Evolutionary conservation across 106 monocot species (phyloP).

Genomic region (Platanthera zijinensis): DNA sequence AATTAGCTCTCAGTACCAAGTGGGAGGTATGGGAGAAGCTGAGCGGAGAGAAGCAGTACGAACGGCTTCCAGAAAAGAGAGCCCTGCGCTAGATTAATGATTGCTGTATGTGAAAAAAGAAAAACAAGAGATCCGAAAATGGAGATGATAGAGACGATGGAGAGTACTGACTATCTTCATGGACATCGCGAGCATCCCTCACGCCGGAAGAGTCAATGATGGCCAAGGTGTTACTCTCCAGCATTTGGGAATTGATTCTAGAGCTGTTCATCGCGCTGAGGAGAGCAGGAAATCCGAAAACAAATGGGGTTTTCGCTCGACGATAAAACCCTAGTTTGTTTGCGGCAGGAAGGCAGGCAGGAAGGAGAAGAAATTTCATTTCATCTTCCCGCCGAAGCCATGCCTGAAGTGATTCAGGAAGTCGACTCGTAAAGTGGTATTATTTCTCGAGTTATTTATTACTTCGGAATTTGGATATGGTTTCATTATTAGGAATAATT

Average conservation of each 20-base stretch:
- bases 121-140: neutral
- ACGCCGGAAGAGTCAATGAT: slow-evolving; percentile 83
- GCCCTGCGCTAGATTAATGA: slow-evolving; percentile 30
- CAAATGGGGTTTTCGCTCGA: neutral
- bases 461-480: no score
- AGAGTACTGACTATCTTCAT: slow-evolving; percentile 66
- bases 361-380: neutral
- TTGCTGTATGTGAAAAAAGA: neutral
- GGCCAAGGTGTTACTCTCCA: slow-evolving; percentile 82
- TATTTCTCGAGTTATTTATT: no score
- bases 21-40: slow-evolving; percentile 34
- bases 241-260: slow-evolving; percentile 5
- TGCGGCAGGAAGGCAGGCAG: neutral
- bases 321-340: neutral
- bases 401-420: no score
- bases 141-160: neutral
- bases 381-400: neutral
- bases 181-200: slow-evolving; percentile 54
- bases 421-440: no score
- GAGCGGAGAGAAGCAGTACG: slow-evolving; percentile 36
- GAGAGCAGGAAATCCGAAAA: neutral
- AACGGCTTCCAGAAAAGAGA: slow-evolving; percentile 78
- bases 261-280: neutral
- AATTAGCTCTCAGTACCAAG: slow-evolving; percentile 41
- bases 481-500: no score